Base-by-base conservation (phyloP, 2,329 filamentous ascomycete genomes). In the Colletotrichum graminicola region DNA sequence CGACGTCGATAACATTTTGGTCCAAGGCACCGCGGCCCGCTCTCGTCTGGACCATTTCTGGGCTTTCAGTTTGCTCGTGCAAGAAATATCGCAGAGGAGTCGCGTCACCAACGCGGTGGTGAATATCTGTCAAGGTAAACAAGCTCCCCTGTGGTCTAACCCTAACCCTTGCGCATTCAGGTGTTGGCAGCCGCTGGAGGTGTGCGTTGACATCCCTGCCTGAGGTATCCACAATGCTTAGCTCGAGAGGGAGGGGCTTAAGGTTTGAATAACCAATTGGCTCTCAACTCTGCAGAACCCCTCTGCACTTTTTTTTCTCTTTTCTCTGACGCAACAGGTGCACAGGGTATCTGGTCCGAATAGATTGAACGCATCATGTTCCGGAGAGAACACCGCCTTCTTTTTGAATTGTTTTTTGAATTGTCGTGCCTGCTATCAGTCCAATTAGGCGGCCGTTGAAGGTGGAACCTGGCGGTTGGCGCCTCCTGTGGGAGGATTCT, bases 21-120 rank as follows among this genome's bases (percentile, higher is more conserved):
- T 71, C 59, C 7, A 23, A 10, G 6, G 32, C 36, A 21, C 59
- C 65, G 23, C 57, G 43, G n/a, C 54, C 66, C 5, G 68, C 66
- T 49, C 68, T 71, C 5, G 68, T 71, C 26, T 59, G 65, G 29
- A 68, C 68, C 68, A 71, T 71, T 45, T 67, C 1, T 2, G 6
- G 23, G 21, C 60, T 51, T 49, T 12, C 54, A 49, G 16, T 39
- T 2, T 51, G 45, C 10, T 62, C 5, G 23, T 39, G n/a, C 29
- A 29, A 41, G 2, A 36, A 14, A 26, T 26, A 51, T 36, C 47
- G 60, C 60, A 18, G 8, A 3, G 5, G 34, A 36, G 18, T 11
- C 52, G 49, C 64, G 57, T 59, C 36, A 26, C 36, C 39, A 12
- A 14, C 54, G 47, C 26, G 39, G 23, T 14, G 39, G 55, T 32